phyloP scores from a whole-genome alignment of 495 filamentous ascomycete genomes.

The Mytilinidion resinicola region DNA sequence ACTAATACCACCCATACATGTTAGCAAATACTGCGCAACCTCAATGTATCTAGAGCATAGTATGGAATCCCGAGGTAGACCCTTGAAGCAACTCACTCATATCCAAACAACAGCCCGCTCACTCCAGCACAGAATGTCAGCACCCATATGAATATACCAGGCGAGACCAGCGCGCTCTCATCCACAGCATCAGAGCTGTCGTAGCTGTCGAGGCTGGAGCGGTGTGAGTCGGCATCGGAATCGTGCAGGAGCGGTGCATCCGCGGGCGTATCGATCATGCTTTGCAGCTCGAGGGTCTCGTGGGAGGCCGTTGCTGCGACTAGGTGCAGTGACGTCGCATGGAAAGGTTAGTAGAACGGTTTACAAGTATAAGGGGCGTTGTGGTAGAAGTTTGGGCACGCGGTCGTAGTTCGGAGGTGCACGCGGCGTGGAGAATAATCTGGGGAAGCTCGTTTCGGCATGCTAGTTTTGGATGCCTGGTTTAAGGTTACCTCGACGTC shows the following conservation, averaged over 20 bases:
- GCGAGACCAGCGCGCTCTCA: constrained; percentile 13
- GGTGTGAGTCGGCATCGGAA: neutral
- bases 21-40: constrained; percentile 3
- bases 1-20: constrained; percentile 37
- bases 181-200: constrained; percentile 8
- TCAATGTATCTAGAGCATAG: neutral
- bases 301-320: constrained; percentile 9
- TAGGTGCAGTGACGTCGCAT: neutral
- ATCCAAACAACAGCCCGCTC: constrained; percentile 82
- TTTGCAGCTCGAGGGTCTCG: constrained; percentile 18
- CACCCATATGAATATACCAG: constrained; percentile 55
- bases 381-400: no score
- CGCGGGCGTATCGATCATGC: constrained; percentile 15
- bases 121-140: constrained; percentile 77
- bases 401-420: no score
- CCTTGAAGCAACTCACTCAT: constrained; percentile 46
- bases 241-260: constrained; percentile 15
- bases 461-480: no score
- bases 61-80: neutral
- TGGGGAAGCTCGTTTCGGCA: no score
- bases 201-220: neutral
- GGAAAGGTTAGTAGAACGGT: neutral
- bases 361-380: no score
- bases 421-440: no score
- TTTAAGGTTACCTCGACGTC: no score